A percentile compares a stretch with the other conserved stretches of the same genome.
phyloP scores from a whole-genome alignment of 225 moss, liverwort and hornwort species.

The Rhytidiadelphus loreus region DNA sequence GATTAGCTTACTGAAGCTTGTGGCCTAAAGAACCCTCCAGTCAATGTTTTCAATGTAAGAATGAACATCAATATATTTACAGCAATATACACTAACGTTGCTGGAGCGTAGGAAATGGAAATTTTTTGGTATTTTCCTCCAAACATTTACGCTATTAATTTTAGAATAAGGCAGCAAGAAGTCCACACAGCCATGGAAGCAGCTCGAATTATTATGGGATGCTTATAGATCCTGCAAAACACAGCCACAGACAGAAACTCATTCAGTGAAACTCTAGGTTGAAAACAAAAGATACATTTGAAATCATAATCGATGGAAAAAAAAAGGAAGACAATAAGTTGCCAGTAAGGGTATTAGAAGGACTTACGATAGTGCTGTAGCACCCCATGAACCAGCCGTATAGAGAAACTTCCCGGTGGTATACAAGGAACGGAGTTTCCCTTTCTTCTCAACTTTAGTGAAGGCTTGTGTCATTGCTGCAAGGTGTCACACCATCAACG shows the following conservation, averaged over 20 bases:
- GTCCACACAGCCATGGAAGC: constrained; percentile 97
- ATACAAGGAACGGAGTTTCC: constrained; percentile 64
- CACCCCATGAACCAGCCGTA: constrained; percentile 88
- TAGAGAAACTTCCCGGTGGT: constrained; percentile 79
- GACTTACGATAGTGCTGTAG: constrained; percentile 77
- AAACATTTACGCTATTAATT: constrained; percentile 3
- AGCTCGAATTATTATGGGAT: constrained; percentile 80
- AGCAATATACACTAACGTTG: constrained; percentile 11
- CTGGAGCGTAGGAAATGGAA: neutral
- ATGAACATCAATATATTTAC: constrained; percentile 17
- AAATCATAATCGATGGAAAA: neutral
- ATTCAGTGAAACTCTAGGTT: neutral
- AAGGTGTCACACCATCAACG: neutral
- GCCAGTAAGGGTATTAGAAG: neutral
- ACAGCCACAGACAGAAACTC: neutral
- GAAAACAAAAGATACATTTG: neutral
- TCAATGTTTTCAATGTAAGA: constrained; percentile 16
- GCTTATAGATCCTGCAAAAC: constrained; percentile 65
- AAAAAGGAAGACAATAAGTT: neutral
- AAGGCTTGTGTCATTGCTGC: constrained; percentile 87
- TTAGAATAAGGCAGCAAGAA: constrained; percentile 69
- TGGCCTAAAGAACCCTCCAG: neutral
- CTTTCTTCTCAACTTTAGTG: constrained; percentile 68
- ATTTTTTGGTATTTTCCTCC: neutral
- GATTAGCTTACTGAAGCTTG: constrained; percentile 1